Base-by-base conservation (phyloP, 176 grass and related monocot genomes). In the Lolium multiflorum region DNA sequence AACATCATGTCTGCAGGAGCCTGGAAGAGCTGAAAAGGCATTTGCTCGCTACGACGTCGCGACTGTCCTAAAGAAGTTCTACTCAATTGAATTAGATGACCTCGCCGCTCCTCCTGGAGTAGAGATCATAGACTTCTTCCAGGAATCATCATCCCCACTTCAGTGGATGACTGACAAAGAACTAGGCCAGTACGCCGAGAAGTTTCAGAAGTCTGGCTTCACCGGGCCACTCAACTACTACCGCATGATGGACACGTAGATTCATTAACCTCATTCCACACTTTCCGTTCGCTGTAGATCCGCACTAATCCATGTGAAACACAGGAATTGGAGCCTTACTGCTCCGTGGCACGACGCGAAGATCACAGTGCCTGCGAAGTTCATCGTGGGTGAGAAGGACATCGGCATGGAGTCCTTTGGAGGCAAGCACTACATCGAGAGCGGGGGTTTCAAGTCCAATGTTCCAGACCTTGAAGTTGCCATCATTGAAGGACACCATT, bases 111-210 rank as follows among this genome's bases (percentile, higher is more conserved):
- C 89, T 35, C 79, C 83, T 74, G 91, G 94, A 73, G 88, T 91
- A 58, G 94, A 95, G 83, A 68, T 91, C 66, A 87, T 95, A 79
- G 89, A 95, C 54, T 93, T 91, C 59, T 77, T 93, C 2, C 39
- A 95, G 52, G 50, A 75, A 58, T 83, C 83, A 39, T 56, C 83
- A 0, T 89, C 91, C 11, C 79, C 71, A 4, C 83, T 76, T 82
- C 83, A 89, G 11, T 93, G 93, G 93, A 82, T 95, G 18, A 71
- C 86, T 2, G 86, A 93, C 0, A 72, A 93, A 79, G 93, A 93
- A 76, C 71, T 91, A 10, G 55, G 81, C 17, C 76, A 89, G 70
- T 92, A 78, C 11, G 88, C 83, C 0, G 63, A 87, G 5, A 95
- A 95, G 31, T 35, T 35, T 35, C 31, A 35, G 31, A 35, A 35